Conservation (phyloP, 2,329 filamentous ascomycete genomes). For the Monilinia fructicola region DNA sequence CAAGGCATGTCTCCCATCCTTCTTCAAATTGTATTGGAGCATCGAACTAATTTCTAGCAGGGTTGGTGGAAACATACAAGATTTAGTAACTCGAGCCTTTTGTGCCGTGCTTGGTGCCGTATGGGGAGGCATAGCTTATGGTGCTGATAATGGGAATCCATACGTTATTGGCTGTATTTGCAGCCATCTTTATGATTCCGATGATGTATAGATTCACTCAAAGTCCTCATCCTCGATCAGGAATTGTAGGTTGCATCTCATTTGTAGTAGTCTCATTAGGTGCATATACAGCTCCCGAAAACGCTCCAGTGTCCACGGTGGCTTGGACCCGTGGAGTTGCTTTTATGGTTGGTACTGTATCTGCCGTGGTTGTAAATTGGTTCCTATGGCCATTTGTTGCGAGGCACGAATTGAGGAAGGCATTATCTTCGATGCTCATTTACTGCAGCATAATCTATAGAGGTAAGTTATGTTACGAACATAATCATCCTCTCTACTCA, state of each 20-base stretch:
- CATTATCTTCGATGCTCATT: constrained; percentile 56
- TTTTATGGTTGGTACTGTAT: constrained; percentile 54
- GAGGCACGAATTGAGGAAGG: constrained; percentile 57
- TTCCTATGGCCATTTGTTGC: constrained; percentile 62
- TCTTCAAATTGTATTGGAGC: neutral
- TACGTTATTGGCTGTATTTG: constrained; percentile 57
- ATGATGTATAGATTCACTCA: constrained; percentile 59
- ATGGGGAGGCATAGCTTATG: constrained; percentile 55
- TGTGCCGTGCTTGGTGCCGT: constrained; percentile 53
- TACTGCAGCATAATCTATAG: constrained; percentile 59
- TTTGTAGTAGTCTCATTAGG: constrained; percentile 56
- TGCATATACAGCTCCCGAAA: constrained; percentile 35
- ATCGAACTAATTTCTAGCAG: constrained; percentile 33
- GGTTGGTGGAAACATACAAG: constrained; percentile 58
- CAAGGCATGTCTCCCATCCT: constrained; percentile 42
- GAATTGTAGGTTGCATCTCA: constrained; percentile 56
- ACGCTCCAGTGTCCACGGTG: constrained; percentile 44
- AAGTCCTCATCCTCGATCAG: constrained; percentile 57
- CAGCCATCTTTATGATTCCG: constrained; percentile 57
- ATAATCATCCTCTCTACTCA: neutral
- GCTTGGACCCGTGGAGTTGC: constrained; percentile 51
- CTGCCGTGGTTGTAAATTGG: constrained; percentile 58
- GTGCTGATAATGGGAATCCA: constrained; percentile 52
- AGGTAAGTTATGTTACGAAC: constrained; percentile 9
- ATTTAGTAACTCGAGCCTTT: constrained; percentile 53